Percentiles rank a stretch among this genome's conserved stretches.
These are phyloP conservation scores for Carex scoparia DNA, from an alignment of 176 grass and related monocot species.

Conservation along the genomic window DNA sequence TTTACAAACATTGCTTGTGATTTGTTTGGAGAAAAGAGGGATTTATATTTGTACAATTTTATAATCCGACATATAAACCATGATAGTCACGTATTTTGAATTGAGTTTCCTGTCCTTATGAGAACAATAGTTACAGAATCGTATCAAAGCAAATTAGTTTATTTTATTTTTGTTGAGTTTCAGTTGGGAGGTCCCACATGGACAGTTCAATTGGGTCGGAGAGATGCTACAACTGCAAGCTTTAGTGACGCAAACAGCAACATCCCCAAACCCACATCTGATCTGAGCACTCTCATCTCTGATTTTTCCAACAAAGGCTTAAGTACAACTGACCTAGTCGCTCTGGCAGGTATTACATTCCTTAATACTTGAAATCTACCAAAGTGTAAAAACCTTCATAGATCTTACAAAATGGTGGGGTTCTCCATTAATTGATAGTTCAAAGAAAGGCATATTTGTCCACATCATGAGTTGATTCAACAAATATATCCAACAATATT, in stretches of 20 bases:
- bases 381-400: neutral
- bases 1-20: neutral
- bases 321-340: slow-evolving; percentile 27
- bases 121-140: neutral
- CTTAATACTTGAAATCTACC: neutral
- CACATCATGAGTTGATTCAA: neutral
- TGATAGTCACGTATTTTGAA: neutral
- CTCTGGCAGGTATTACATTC: slow-evolving; percentile 28
- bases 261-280: slow-evolving; percentile 27
- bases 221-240: slow-evolving; percentile 39
- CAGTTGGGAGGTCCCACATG: slow-evolving; percentile 39
- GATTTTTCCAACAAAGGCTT: slow-evolving; percentile 34
- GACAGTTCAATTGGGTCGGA: slow-evolving; percentile 36
- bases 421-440: neutral
- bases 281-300: slow-evolving; percentile 36
- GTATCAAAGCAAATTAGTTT: neutral
- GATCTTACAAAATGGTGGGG: neutral
- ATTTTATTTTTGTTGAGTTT: neutral
- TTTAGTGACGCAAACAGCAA: slow-evolving; percentile 31
- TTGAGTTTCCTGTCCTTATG: neutral
- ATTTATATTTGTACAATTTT: neutral
- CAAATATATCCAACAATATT: neutral
- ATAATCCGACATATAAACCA: neutral
- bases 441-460: neutral
- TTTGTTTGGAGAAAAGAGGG: neutral